Base-by-base conservation (phyloP, 768 basidiomycete species). In the Lanmaoa rubissima region DNA sequence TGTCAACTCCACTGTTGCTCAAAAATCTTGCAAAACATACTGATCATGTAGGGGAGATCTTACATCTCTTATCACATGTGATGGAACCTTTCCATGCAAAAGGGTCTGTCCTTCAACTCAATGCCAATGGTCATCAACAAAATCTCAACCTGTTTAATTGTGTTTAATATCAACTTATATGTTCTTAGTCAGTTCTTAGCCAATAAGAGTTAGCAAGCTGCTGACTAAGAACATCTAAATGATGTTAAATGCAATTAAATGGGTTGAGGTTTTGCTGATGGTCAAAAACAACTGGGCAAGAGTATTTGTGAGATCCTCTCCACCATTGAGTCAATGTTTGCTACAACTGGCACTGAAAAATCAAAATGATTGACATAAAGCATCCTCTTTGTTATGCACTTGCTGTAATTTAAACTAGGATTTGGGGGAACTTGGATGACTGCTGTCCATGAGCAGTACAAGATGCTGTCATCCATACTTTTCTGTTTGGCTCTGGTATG, bases 321-420 rank as follows among this genome's bases (percentile, higher is more conserved):
- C 1, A 63, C 63, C 31, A 60, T 82, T 36, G 75, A 79, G 57
- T 65, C 72, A 2, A 64, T 74, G 47, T 69, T 80, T 41, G 61
- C 67, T 2, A 31, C 61, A 14, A 52, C 66, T 4, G 53, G 49
- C 24, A 57, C 70, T 36, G 66, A 63, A 14, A 50, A 62, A 6
- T 64, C 49, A 54, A 66, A n/a, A 65, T 67, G 60, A 11, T 54
- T 75, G 17, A 75, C 78, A 1, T 74, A 80, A 43, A 73, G 75
- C 13, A 70, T 82, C 31, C 75, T 87, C 21, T 78, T 90, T 35
- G 69, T 90, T 31, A 79, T 82, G 3, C 83, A 89, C 2, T 72
- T 92, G 16, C 62, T 91, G 24, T 89, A 92, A 63, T 92, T 92
- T 58, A 79, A 83, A 65, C 74, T 92, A 9, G 84, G 87, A 24